Evolutionary conservation across 2,329 filamentous ascomycete genomes (phyloP), one percentile per base, ranked within the genome.

Genomic region (Paraphaeosphaeria minitans): DNA sequence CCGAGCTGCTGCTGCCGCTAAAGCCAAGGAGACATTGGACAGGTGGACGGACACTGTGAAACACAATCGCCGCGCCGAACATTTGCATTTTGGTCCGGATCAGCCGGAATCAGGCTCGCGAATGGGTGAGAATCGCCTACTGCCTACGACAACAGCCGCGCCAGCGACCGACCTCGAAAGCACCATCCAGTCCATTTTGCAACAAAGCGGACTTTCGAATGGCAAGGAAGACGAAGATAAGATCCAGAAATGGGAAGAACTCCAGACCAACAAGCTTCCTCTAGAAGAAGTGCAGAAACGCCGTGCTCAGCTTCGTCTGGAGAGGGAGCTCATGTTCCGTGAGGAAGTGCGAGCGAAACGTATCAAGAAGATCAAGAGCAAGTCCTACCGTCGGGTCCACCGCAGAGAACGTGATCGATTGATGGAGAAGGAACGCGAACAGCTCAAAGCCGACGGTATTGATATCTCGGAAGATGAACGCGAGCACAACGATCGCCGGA

Each of bases 361-460:
- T 24, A 92, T 99, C 79, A 97, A 97, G 81, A 98, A 98, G 82
- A 99, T 99, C 80, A 99, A 99, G 83, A 96, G 91, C 75, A 99
- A 97, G 77, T 87, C 93, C 0, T 99, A 96, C 75, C 91, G 94
- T 56, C 89, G 93, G 46, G 89, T 98, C 14, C 94, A 98, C 77
- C 88, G 94, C 39, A 97, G 90, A 73, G 91, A 90, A 72, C 82
- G 86, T 14, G 85, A 89, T 72, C 83, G 82, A 62, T 72, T 84
- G 59, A 82, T 85, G 51, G 79, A 86, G 60, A 79, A 83, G 50
- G 86, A 89, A 64, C 80, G 81, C 55, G 82, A 86, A 58, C 83
- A 84, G 41, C 77, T 88, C 53, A 80, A 82, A 48, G 85, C 86
- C 52, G 84, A 84, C 19, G 86, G 85, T 3, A 80, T 87, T 52